A percentile compares a stretch with the other conserved stretches of the same genome.
phyloP scores from a whole-genome alignment of 2,329 filamentous ascomycete genomes.

The Aciculosporium take region DNA sequence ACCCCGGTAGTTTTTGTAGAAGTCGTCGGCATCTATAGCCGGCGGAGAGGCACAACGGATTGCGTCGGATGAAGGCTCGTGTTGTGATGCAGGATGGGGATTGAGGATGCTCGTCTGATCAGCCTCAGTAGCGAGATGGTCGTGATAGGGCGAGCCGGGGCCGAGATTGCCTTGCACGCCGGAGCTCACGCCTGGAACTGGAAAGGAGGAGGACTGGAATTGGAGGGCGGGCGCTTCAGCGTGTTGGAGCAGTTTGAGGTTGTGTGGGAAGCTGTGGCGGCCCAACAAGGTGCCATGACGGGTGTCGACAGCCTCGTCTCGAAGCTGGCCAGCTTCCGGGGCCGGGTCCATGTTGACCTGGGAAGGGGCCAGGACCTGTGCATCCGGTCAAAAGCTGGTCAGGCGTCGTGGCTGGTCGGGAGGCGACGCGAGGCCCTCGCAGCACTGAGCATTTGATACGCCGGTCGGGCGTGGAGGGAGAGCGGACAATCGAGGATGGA shows the following conservation, averaged over 20 bases:
- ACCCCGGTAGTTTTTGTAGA: constrained; percentile 36
- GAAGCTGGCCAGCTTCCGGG: constrained; percentile 16
- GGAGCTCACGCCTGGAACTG: neutral
- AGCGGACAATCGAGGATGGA: constrained; percentile 1
- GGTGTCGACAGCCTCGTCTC: constrained; percentile 7
- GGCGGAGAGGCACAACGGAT: constrained; percentile 25
- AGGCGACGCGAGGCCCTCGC: constrained; percentile 24
- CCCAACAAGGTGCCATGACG: constrained; percentile 11
- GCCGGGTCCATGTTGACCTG: constrained; percentile 16
- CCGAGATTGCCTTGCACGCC: constrained; percentile 4
- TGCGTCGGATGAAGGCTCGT: constrained; percentile 11
- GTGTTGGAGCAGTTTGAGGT: constrained; percentile 15
- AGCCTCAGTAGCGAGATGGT: constrained; percentile 5
- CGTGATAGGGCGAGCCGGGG: constrained; percentile 6
- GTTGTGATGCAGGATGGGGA: constrained; percentile 1
- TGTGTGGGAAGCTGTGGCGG: constrained; percentile 13
- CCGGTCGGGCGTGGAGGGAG: constrained; percentile 16
- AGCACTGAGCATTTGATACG: constrained; percentile 33
- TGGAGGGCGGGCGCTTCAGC: constrained; percentile 5
- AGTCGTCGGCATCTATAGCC: constrained; percentile 38
- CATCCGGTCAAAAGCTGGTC: constrained; percentile 29
- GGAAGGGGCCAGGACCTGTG: constrained; percentile 26
- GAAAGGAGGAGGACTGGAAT: neutral
- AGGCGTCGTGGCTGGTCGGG: constrained; percentile 27
- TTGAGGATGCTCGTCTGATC: neutral